phyloP scores from a whole-genome alignment of 345 rosid genomes.

The Nephelium lappaceum region DNA sequence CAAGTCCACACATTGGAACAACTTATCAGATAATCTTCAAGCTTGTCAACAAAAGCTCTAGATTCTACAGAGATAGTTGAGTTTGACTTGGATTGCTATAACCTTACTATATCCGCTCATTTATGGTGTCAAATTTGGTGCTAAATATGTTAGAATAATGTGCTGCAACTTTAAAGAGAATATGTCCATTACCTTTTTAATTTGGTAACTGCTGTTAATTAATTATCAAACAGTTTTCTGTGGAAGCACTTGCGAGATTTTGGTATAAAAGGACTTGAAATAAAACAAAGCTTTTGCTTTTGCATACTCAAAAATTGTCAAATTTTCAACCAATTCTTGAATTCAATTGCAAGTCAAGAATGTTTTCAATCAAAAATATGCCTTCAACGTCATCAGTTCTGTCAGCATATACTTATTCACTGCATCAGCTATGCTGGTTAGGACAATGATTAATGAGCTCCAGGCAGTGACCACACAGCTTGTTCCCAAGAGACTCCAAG shows the following conservation, averaged over 20 bases:
- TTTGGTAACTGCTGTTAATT: background rate
- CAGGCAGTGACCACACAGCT: constrained; percentile 15
- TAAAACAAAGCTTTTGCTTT: too few species aligned
- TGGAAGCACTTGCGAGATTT: background rate
- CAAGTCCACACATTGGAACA: background rate
- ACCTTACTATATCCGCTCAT: background rate
- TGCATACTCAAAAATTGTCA: background rate
- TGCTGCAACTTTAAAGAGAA: background rate
- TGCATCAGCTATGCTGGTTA: constrained; percentile 25
- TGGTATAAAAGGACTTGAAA: background rate
- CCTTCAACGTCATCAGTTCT: constrained; percentile 28
- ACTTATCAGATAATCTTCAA: too few species aligned
- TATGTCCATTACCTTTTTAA: background rate
- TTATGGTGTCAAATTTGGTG: background rate
- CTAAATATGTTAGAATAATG: background rate
- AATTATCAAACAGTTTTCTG: background rate
- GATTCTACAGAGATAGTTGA: background rate
- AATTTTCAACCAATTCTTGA: background rate
- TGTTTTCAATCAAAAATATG: constrained; percentile 22
- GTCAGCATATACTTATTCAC: constrained; percentile 17
- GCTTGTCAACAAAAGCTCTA: background rate
- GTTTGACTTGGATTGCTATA: background rate
- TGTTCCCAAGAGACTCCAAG: constrained; percentile 13
- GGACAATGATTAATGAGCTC: constrained; percentile 11
- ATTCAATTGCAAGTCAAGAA: background rate